These are phyloP conservation scores for Gentiana dahurica DNA, from an alignment of 257 asterid genomes.

Conservation along the genomic window DNA sequence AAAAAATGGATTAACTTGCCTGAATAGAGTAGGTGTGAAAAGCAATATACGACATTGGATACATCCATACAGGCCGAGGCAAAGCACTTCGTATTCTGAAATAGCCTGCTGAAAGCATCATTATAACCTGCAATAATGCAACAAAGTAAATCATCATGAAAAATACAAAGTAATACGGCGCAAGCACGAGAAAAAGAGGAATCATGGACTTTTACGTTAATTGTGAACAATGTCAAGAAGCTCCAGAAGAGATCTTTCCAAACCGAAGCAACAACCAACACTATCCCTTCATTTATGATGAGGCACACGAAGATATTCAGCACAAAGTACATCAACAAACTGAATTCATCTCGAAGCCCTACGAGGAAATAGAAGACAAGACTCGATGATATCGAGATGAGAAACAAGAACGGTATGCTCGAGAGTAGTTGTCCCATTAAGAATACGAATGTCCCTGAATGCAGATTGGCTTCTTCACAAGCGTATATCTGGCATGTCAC, in stretches of 20 bases:
- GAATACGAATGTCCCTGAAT: constrained; percentile 80
- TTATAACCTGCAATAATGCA: constrained; percentile 43
- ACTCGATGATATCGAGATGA: constrained; percentile 84
- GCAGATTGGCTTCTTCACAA: constrained; percentile 77
- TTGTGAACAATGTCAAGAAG: constrained; percentile 45
- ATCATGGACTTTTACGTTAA: constrained; percentile 41
- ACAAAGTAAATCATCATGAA: too few relatives aligned
- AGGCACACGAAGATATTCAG: constrained; percentile 84
- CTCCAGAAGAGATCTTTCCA: constrained; percentile 74
- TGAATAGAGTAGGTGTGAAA: constrained; percentile 90
- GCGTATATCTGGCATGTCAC: constrained; percentile 45
- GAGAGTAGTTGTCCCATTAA: constrained; percentile 78
- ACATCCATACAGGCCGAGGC: constrained; percentile 81
- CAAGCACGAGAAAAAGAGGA: background rate
- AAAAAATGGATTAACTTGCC: constrained; percentile 33
- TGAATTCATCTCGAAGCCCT: constrained; percentile 78
- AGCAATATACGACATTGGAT: constrained; percentile 77
- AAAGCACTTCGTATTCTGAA: constrained; percentile 75
- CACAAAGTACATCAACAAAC: constrained; percentile 70
- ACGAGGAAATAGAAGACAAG: constrained; percentile 86
- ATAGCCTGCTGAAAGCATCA: constrained; percentile 97
- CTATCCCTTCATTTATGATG: constrained; percentile 79
- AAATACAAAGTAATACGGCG: too few relatives aligned
- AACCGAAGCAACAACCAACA: constrained; percentile 52
- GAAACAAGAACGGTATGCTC: constrained; percentile 86